Percentiles rank a stretch among this genome's conserved stretches.
phyloP scores from a whole-genome alignment of 1,284 basidiomycete genomes.

The Kalmanozyma brasiliensis region DNA sequence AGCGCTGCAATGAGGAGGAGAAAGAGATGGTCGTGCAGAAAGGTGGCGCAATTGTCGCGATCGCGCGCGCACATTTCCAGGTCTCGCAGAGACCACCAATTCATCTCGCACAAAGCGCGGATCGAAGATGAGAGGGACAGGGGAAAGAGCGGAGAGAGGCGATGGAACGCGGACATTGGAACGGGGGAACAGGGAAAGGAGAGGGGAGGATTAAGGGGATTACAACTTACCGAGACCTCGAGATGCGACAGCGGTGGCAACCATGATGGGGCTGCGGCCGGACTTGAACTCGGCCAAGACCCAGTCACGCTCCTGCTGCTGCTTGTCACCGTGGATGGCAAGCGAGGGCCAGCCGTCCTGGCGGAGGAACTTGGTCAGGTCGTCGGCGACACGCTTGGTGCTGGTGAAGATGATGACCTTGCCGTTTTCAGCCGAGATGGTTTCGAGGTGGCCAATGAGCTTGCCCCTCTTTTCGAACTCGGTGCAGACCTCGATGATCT shows the following conservation, averaged over 20 bases:
- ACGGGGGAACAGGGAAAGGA: constrained; percentile 2
- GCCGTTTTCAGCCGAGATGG: constrained; percentile 94
- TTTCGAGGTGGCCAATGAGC: constrained; percentile 95
- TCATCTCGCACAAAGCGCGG: constrained; percentile 12
- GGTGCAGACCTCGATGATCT: constrained; percentile 94
- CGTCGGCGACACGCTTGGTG: constrained; percentile 97
- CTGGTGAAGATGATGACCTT: constrained; percentile 99
- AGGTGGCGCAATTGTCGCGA: constrained; percentile 6
- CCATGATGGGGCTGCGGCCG: constrained; percentile 95
- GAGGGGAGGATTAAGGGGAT: not conserved
- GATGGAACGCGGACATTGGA: constrained; percentile 1
- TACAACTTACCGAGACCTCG: constrained; percentile 97
- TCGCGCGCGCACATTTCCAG: constrained; percentile 5
- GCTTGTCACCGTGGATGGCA: constrained; percentile 98
- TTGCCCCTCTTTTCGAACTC: constrained; percentile 98
- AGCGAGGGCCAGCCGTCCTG: constrained; percentile 91
- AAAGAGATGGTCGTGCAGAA: constrained; percentile 10
- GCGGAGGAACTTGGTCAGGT: constrained; percentile 81
- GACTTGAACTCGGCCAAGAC: constrained; percentile 98
- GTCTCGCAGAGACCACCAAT: not conserved
- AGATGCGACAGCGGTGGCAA: constrained; percentile 85
- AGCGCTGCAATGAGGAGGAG: constrained; percentile 1
- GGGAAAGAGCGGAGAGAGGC: not conserved
- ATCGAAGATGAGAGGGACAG: not conserved
- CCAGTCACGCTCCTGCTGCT: constrained; percentile 92